Conservation (phyloP, 2,329 filamentous ascomycete species). For the Byssochlamys sp. region DNA sequence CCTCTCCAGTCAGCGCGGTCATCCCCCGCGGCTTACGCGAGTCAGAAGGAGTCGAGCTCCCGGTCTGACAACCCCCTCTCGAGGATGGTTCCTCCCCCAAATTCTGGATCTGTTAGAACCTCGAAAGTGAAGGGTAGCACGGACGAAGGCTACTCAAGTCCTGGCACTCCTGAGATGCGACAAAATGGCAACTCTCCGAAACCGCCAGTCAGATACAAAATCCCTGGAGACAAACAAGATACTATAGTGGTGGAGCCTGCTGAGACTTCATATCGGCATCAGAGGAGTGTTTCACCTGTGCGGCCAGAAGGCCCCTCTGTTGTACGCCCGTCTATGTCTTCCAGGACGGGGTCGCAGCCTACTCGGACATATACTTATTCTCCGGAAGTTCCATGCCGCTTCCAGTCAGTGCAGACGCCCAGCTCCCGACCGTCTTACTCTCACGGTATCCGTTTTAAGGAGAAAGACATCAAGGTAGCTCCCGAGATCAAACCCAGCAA, state of each 20-base stretch:
- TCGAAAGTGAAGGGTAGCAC: constrained; percentile 31
- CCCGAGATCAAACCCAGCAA: constrained; percentile 18
- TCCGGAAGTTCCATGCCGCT: constrained; percentile 13
- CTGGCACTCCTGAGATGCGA: constrained; percentile 33
- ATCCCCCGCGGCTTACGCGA: constrained; percentile 19
- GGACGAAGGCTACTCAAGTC: constrained; percentile 40
- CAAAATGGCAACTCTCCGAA: constrained; percentile 25
- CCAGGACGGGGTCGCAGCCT: constrained; percentile 14
- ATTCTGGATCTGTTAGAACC: constrained; percentile 19
- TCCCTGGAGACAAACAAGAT: constrained; percentile 17
- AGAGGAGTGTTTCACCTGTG: constrained; percentile 19
- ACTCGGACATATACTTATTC: constrained; percentile 19
- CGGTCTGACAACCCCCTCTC: constrained; percentile 9
- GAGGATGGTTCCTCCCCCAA: constrained; percentile 16
- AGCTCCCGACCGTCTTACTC: constrained; percentile 9
- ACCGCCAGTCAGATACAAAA: constrained; percentile 23
- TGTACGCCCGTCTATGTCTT: constrained; percentile 3
- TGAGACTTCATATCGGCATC: constrained; percentile 15
- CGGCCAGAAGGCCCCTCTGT: constrained; percentile 13
- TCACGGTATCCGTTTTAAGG: constrained; percentile 11
- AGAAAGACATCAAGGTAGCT: constrained; percentile 20
- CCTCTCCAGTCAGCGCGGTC: constrained; percentile 23
- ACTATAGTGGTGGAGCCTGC: constrained; percentile 19
- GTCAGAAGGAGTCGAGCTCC: constrained; percentile 39
- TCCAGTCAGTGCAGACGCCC: constrained; percentile 15